These are phyloP conservation scores for Suillus alpinus DNA, from an alignment of 768 basidiomycete species.

Conservation along the genomic window DNA sequence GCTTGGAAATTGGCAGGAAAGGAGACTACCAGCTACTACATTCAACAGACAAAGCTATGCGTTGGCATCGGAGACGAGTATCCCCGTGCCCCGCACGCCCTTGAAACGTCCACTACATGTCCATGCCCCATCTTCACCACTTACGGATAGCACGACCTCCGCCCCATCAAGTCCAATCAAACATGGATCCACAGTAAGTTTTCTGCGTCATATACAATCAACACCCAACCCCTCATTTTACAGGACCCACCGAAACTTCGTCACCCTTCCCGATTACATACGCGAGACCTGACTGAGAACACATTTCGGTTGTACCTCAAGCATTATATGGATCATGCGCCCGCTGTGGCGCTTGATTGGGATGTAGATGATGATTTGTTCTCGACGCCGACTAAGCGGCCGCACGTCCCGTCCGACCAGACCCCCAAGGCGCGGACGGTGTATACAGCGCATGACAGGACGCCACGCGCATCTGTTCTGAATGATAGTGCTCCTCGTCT, in stretches of 20 bases:
- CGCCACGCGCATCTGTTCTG: background rate
- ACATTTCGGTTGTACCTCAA: conserved; percentile 76
- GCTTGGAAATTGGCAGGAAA: conserved; percentile 17
- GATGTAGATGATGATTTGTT: conserved; percentile 4
- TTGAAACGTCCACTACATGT: background rate
- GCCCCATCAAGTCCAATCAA: conserved; percentile 27
- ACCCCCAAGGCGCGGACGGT: conserved; percentile 26
- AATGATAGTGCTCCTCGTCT: background rate
- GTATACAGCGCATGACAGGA: background rate
- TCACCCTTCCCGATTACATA: conserved; percentile 69
- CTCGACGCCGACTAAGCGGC: conserved; percentile 34
- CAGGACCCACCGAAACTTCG: conserved; percentile 47
- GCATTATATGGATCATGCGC: conserved; percentile 71
- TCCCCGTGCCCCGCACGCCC: background rate
- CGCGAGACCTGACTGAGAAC: conserved; percentile 64
- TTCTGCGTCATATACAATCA: background rate
- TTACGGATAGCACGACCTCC: conserved; percentile 24
- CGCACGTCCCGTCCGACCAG: conserved; percentile 1
- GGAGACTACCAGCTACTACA: conserved; percentile 9
- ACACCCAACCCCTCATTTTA: conserved; percentile 1
- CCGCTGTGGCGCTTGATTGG: conserved; percentile 7
- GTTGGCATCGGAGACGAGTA: background rate
- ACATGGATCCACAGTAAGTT: conserved; percentile 8
- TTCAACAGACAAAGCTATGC: conserved; percentile 1
- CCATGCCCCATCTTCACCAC: conserved; percentile 20